Evolutionary conservation across 768 basidiomycete species (phyloP).

Genomic region (Serendipita indica): DNA sequence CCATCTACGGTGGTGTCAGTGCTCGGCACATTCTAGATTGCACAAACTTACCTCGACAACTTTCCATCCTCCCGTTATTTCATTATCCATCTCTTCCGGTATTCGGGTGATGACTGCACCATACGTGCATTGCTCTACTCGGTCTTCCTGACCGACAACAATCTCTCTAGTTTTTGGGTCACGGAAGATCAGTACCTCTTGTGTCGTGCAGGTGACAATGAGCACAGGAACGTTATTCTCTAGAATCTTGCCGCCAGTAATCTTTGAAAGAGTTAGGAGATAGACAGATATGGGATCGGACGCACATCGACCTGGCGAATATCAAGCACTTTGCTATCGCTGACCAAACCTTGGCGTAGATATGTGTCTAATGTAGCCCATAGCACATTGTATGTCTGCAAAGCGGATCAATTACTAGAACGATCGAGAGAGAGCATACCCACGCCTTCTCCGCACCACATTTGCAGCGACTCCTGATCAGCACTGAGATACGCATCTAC

Average conservation of each 20-base stretch:
- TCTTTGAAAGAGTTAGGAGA: conserved; percentile 27
- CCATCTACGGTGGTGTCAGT: conserved; percentile 11
- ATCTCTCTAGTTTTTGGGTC: conserved; percentile 82
- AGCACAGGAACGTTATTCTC: conserved; percentile 86
- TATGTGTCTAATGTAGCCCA: conserved; percentile 98
- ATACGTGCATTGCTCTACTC: conserved; percentile 88
- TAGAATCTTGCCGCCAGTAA: conserved; percentile 73
- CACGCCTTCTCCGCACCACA: conserved; percentile 95
- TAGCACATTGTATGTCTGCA: conserved; percentile 88
- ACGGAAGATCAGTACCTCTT: conserved; percentile 85
- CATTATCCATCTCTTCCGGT: conserved; percentile 77
- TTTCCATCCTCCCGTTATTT: conserved; percentile 96
- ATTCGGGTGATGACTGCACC: conserved; percentile 81
- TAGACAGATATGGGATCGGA: conserved; percentile 13
- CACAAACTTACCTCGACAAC: conserved; percentile 86
- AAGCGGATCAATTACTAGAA: not conserved
- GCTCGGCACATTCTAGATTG: conserved; percentile 10
- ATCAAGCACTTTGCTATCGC: conserved; percentile 88
- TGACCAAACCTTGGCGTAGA: conserved; percentile 74
- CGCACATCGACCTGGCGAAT: conserved; percentile 93
- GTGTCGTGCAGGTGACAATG: conserved; percentile 81
- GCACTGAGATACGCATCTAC: conserved; percentile 91
- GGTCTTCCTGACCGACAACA: conserved; percentile 71
- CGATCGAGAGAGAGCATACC: conserved; percentile 22
- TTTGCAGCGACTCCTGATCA: conserved; percentile 67